phyloP scores from a whole-genome alignment of 176 grass and related monocot genomes.

The Alloteropsis semialata region DNA sequence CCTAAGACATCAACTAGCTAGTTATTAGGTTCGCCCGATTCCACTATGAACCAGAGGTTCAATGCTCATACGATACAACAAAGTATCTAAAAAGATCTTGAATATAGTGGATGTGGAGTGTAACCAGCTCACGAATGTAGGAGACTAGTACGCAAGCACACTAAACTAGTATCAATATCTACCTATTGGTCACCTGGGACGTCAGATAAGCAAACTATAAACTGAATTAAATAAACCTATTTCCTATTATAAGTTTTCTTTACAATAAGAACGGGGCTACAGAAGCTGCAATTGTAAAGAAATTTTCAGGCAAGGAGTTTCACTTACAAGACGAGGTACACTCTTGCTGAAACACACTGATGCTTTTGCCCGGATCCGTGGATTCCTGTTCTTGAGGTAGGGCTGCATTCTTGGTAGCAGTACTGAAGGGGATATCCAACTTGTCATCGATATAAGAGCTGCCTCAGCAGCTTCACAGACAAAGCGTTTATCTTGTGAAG shows the following conservation, averaged over 20 bases:
- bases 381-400: constrained; percentile 87
- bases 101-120: neutral
- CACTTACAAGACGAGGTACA: constrained; percentile 83
- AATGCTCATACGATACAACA: constrained; percentile 1
- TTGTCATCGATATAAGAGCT: constrained; percentile 82
- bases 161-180: neutral
- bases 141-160: neutral
- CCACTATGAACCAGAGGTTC: neutral
- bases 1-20: neutral
- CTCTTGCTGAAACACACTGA: constrained; percentile 87
- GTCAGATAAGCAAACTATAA: constrained; percentile 7
- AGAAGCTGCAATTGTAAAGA: neutral
- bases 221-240: neutral
- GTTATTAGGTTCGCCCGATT: neutral
- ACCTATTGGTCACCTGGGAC: neutral
- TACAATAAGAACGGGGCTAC: neutral
- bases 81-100: neutral
- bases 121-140: neutral
- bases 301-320: neutral
- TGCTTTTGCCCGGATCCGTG: constrained; percentile 92
- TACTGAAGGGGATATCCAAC: constrained; percentile 61
- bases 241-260: neutral
- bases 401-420: constrained; percentile 81
- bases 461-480: constrained; percentile 93
- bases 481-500: constrained; percentile 98